Percentiles rank a stretch among this genome's conserved stretches.
Evolutionary conservation across 257 asterid species (phyloP).

Genomic region (Solanum arcanum): DNA sequence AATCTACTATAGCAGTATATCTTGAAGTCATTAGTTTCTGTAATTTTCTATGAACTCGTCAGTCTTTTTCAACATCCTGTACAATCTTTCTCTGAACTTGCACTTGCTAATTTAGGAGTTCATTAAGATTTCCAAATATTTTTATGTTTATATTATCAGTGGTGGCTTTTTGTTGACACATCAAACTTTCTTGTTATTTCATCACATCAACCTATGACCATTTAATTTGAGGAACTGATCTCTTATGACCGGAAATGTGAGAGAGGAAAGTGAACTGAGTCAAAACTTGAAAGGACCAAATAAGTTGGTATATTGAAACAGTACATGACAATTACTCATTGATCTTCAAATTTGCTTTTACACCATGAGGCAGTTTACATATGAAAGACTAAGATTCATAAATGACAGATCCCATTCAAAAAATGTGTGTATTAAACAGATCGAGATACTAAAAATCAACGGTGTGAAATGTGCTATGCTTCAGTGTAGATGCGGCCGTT

Average conservation of each 20-base stretch:
- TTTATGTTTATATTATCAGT: not conserved
- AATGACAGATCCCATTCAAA: not conserved
- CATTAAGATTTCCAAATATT: not conserved
- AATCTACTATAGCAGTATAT: not conserved
- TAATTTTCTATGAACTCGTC: not conserved
- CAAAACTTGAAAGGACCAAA: not conserved
- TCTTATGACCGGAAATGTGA: not conserved
- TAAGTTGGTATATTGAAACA: not conserved
- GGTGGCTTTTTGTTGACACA: not conserved
- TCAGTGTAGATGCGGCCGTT: not conserved
- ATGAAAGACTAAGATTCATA: not conserved
- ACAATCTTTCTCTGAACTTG: not conserved
- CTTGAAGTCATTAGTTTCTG: not conserved
- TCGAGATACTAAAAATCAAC: not conserved
- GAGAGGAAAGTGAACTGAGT: not conserved
- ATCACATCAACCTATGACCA: not conserved
- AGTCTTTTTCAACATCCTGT: not conserved
- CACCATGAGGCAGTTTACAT: not conserved
- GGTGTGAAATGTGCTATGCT: not conserved
- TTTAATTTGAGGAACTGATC: not conserved
- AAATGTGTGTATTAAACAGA: not conserved
- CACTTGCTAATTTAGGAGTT: not conserved
- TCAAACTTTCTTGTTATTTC: not conserved
- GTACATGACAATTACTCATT: not conserved
- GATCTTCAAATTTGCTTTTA: not conserved